Evolutionary conservation across 331 rosid genomes (phyloP).

Genomic region (Cucumis variabilis): DNA sequence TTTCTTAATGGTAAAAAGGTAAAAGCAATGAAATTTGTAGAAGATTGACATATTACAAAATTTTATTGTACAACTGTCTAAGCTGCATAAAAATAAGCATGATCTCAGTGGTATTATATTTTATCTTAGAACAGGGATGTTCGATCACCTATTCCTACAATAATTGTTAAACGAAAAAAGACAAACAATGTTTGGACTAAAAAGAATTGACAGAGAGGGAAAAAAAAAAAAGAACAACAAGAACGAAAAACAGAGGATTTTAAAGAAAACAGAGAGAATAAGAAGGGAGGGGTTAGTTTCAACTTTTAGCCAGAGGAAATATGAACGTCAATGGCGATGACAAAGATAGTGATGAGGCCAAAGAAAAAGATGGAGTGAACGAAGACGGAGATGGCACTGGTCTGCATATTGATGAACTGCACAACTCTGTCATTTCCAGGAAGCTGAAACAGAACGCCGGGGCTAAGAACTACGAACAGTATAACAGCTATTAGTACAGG

Average conservation of each 20-base stretch:
- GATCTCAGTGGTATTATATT: no score
- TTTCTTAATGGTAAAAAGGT: no score
- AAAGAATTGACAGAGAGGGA: no score
- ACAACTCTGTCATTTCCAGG: conserved; percentile 51
- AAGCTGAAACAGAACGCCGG: conserved; percentile 52
- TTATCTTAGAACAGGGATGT: no score
- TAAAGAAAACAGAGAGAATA: neutral
- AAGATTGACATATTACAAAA: no score
- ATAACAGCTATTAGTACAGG: conserved; percentile 48
- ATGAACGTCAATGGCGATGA: conserved; percentile 57
- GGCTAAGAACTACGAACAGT: conserved; percentile 49
- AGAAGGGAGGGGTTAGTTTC: neutral
- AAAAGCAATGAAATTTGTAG: no score
- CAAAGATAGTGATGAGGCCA: conserved; percentile 45
- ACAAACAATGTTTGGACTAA: no score
- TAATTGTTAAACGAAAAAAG: no score
- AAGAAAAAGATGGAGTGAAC: conserved; percentile 53
- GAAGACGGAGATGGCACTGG: conserved; percentile 49
- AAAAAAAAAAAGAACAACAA: neutral
- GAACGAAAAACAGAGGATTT: neutral
- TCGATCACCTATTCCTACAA: no score
- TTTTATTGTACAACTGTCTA: no score
- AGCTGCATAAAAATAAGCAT: no score
- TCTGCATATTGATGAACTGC: conserved; percentile 47
- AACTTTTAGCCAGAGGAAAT: neutral